Base-by-base conservation (phyloP, 768 basidiomycete species). In the Leucosporidium creatinivorum region DNA sequence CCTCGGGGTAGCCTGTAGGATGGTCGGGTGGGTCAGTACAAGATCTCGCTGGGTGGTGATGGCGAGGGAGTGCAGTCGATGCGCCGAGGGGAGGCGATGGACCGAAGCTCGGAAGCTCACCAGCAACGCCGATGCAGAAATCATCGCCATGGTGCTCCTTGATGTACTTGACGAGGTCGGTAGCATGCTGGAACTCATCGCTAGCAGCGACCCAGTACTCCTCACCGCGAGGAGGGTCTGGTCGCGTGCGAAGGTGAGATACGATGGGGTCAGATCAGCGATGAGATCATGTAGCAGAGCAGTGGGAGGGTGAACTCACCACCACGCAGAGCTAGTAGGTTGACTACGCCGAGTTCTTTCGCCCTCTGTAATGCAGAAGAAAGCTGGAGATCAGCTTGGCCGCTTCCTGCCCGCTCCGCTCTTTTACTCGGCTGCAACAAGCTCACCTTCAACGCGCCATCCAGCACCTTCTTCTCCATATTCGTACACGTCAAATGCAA, bases 401-500 rank as follows among this genome's bases (percentile, higher is more conserved):
- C 2, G 1, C 26, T 12, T 9, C 52, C 52, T 54, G 55, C 13
- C 25, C 2, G 36, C 57, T 59, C 58, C 25, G 25, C 25, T 59
- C 58, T 15, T n/a, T n/a, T 33, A 10, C n/a, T 13, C 23, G 10
- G 58, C 49, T 55, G 25, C 13, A 66, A 65, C 13, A 19, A 18
- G 81, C 89, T 73, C 75, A 97, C 94, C 77, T 83, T 80, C 55
- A 99, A 80, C 39, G 94, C 93, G 74, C 87, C 85, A 79, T 96
- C 93, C 26, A 99, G 88, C 77, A 98, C 97, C 77, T 89, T 87
- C 76, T 83, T 83, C n/a, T 92, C 91, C 92, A 99, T 96, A 80
- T 94, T 96, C 59, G 96, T 98, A 77, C 96, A 98, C 55, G 94
- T 98, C 73, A 99, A 79, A 79, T 99, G 96, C 91, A 99, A 92